Conservation (phyloP, 331 rosid genomes). For the Dryas integrifolia region DNA sequence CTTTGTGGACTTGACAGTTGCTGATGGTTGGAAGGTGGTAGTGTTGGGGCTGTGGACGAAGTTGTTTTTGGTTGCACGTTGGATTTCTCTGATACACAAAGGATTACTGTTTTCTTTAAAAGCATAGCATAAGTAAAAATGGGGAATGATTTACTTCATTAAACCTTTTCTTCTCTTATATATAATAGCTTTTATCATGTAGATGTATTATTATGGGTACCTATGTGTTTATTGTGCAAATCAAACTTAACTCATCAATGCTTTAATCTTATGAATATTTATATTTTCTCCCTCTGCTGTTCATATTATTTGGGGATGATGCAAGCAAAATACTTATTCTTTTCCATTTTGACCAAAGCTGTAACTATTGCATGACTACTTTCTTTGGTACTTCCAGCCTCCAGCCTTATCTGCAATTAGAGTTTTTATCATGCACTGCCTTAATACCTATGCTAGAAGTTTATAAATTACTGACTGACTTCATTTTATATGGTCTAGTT, state of each 20-base stretch:
- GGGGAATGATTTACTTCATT: no score
- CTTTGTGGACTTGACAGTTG: neutral
- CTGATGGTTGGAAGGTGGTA: no score
- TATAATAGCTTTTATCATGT: neutral
- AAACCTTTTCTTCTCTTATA: neutral
- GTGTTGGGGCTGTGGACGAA: no score
- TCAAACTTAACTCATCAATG: neutral
- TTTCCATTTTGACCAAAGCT: conserved; percentile 19
- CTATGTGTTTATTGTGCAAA: neutral
- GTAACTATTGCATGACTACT: conserved; percentile 2
- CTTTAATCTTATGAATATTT: neutral
- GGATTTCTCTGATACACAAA: no score
- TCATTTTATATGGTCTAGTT: conserved; percentile 40
- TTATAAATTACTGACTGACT: conserved; percentile 34
- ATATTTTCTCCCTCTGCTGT: neutral
- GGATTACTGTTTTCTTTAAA: no score
- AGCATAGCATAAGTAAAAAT: no score
- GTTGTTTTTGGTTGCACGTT: no score
- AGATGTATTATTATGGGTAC: neutral
- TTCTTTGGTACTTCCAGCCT: neutral
- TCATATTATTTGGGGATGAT: conserved; percentile 1
- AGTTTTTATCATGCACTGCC: conserved; percentile 11
- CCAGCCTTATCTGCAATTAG: neutral
- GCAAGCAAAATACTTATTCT: conserved; percentile 14
- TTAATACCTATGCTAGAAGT: conserved; percentile 9